Evolutionary conservation across 352 stramenopile species (phyloP), one percentile per base, ranked within the genome.

Genomic region (Blastocystis hominis): DNA sequence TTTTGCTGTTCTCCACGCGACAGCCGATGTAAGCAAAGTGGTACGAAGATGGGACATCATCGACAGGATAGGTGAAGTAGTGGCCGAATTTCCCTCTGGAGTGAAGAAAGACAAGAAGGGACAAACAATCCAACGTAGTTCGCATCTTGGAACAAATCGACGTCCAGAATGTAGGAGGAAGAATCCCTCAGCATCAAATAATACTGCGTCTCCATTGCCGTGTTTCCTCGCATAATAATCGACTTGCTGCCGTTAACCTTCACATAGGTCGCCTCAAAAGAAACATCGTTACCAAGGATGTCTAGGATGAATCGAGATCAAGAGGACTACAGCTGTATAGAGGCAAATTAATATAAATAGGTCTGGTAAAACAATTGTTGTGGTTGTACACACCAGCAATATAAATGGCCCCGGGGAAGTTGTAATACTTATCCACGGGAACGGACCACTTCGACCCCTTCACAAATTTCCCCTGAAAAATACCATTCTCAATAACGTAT

Each of bases 211-310:
- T 84, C 72, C 72, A 84, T 84, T 3, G 47, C 72, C 15, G 47
- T 84, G 50, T 84, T 84, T 34, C 72, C 72, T 54, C 72, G 47
- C 50, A 84, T 84, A n/a, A 84, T 46, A 46, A 84, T 66, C 9
- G 54, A 44, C 10, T 20, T 40, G 9, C 30, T 20, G 40, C 44
- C 53, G n/a, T 50, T 30, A n/a, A 47, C 62, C 20, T 69, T 42
- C 17, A 84, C 46, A 7, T 66, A 84, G 4, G 34, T 53, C 10
- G 72, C 72, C 34, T 84, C 72, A 44, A 84, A 84, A 3, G 72
- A 84, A 64, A 84, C 30, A 13, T 64, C 56, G 17, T 24, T 66
- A 10, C 72, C 72, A 6, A 84, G 10, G 56, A 84, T 61, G 47
- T 84, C 72, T 84, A 44, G 10, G 0, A 30, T 9, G 30, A 69